Evolutionary conservation across 495 filamentous ascomycete genomes (phyloP).

Genomic region (Hyaloscypha bicolor): DNA sequence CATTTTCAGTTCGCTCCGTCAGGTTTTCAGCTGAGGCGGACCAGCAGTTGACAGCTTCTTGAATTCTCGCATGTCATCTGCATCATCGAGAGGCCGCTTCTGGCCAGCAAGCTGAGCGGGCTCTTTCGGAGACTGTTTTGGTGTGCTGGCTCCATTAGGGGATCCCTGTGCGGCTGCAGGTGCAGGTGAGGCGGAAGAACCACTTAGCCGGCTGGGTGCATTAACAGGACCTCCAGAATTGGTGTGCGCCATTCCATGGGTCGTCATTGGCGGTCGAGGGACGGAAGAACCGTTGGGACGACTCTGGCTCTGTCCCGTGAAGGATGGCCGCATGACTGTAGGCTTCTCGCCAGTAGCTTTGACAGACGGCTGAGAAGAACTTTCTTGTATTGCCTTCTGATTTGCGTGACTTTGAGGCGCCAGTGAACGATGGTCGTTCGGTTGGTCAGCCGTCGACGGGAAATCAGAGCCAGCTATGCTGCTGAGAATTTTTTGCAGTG

Average conservation of each 20-base stretch:
- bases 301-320: slow-evolving; percentile 27
- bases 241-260: slow-evolving; percentile 23
- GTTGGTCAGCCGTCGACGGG: not conserved
- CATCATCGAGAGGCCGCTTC: slow-evolving; percentile 30
- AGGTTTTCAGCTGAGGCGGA: slow-evolving; percentile 30
- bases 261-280: slow-evolving; percentile 33
- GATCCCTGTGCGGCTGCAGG: slow-evolving; percentile 18
- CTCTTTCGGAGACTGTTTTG: slow-evolving; percentile 12
- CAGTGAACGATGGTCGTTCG: not conserved
- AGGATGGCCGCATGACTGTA: slow-evolving; percentile 27
- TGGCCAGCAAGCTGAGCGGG: slow-evolving; percentile 23
- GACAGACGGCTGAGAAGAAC: slow-evolving; percentile 3
- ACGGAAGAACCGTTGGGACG: slow-evolving; percentile 24
- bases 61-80: slow-evolving; percentile 27
- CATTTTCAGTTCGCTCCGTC: not conserved
- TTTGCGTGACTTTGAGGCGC: slow-evolving; percentile 22
- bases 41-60: slow-evolving; percentile 29
- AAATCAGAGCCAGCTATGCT: slow-evolving; percentile 25
- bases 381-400: slow-evolving; percentile 22
- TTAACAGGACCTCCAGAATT: slow-evolving; percentile 26
- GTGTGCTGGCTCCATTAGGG: slow-evolving; percentile 33
- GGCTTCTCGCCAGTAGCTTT: slow-evolving; percentile 14
- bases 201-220: slow-evolving; percentile 18
- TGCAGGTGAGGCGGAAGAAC: slow-evolving; percentile 25
- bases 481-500: slow-evolving; percentile 25